Base-by-base conservation (phyloP, 176 grass and related monocot genomes). In the Oryza meyeriana region DNA sequence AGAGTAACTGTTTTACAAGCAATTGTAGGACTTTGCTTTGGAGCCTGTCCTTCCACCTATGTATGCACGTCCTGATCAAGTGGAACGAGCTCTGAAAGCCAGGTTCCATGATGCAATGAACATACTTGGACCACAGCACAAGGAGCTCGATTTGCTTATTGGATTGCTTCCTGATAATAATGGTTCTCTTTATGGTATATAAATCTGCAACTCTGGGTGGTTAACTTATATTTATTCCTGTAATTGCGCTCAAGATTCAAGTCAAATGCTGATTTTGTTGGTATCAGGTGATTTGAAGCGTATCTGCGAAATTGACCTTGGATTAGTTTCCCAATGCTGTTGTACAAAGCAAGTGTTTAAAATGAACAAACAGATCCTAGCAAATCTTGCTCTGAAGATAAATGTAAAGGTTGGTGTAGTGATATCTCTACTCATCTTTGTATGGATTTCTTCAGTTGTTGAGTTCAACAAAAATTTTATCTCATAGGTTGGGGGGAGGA, bases 321-420 rank as follows among this genome's bases (percentile, higher is more conserved):
- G 94, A 67, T 41, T 94, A 22, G 81, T 97, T 72, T 97, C 92
- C 0, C 94, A 97, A 28, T 97, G 94, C 61, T 91, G 88, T 83
- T 82, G 88, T 10, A 92, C 90, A 0, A 97, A 97, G 85, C 94
- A 97, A 66, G 92, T 97, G 45, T 91, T 91, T 41, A 94, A 74
- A 61, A 94, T 87, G 84, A 92, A 76, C 62, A 94, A 83, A 57
- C 95, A 98, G 33, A 92, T 94, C 36, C 85, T 97, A 6, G 94
- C 94, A 82, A 97, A 97, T 83, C 90, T 98, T 70, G 83, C 95
- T 63, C 80, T 98, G 33, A 98, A 98, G 81, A 98, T 98, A 88
- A 98, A 98, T 83, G 95, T 98, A n/a, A 97, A 97, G 94, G 94
- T 94, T 6, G 50, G 50, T 75, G 26, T 58, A 44, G 28, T 45